Conservation (phyloP, 805 yeast genomes). For the Nakazawaea ernobii region DNA sequence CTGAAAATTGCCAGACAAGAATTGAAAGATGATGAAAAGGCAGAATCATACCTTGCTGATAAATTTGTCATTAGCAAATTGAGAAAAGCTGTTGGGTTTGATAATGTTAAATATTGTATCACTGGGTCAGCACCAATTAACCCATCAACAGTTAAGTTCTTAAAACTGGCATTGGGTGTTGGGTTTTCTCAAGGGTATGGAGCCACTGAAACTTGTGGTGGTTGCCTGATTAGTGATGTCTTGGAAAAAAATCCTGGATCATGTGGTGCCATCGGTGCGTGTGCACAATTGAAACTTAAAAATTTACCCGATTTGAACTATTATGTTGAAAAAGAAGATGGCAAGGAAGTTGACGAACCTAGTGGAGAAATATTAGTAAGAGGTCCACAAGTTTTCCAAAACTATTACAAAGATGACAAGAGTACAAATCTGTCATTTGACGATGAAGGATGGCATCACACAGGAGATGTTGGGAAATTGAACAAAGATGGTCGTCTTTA, state of each 20-base stretch:
- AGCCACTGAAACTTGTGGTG: conserved; percentile 68
- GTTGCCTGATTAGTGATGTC: conserved; percentile 34
- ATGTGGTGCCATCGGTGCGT: conserved; percentile 53
- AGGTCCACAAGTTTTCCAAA: conserved; percentile 57
- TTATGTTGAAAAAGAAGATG: conserved; percentile 31
- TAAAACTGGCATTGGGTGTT: conserved; percentile 55
- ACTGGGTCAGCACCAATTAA: conserved; percentile 72
- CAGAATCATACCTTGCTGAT: conserved; percentile 24
- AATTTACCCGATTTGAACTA: conserved; percentile 64
- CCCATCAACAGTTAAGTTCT: conserved; percentile 51
- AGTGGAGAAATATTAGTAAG: conserved; percentile 59
- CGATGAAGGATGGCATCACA: conserved; percentile 52
- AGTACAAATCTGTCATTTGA: conserved; percentile 50
- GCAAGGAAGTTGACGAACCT: conserved; percentile 18
- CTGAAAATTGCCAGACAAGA: conserved; percentile 11
- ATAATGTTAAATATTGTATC: conserved; percentile 31
- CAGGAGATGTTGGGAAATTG: conserved; percentile 59
- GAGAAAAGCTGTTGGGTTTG: conserved; percentile 39
- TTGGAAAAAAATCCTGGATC: conserved; percentile 46
- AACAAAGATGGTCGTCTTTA: conserved; percentile 47
- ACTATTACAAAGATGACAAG: conserved; percentile 50
- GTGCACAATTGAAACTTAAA: conserved; percentile 52
- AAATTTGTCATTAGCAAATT: conserved; percentile 35
- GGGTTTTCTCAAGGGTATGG: conserved; percentile 70
- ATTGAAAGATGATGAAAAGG: conserved; percentile 11